Conservation (phyloP, 139 green algal species). For the Desmodesmus armatus region DNA sequence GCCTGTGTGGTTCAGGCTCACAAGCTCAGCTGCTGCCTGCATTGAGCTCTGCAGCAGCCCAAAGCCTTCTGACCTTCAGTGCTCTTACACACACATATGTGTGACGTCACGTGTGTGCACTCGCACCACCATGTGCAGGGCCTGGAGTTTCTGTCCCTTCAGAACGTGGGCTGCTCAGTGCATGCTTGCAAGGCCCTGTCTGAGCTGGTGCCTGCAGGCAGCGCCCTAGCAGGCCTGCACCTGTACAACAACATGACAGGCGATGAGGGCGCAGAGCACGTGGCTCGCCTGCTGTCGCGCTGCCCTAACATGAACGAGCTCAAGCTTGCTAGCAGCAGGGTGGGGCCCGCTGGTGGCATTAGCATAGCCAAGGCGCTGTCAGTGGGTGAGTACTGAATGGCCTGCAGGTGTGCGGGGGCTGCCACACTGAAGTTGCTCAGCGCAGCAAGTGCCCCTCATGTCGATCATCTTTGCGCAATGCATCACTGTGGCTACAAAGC, state of each 20-base stretch:
- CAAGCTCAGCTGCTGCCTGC: not conserved
- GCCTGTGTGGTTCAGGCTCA: not conserved
- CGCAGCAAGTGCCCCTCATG: no score
- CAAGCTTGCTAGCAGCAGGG: conserved; percentile 84
- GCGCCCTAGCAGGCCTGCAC: conserved; percentile 72
- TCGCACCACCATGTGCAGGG: conserved; percentile 11
- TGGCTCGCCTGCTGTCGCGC: conserved; percentile 75
- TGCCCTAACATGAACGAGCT: conserved; percentile 88
- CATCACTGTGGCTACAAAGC: no score
- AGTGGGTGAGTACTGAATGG: conserved; percentile 54
- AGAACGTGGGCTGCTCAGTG: conserved; percentile 92
- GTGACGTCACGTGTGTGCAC: not conserved
- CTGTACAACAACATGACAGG: conserved; percentile 98
- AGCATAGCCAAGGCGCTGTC: conserved; percentile 73
- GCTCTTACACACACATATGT: not conserved
- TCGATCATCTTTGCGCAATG: no score
- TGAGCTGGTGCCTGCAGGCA: conserved; percentile 73
- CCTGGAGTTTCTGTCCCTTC: conserved; percentile 73
- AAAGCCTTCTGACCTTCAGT: no score
- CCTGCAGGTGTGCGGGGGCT: no score
- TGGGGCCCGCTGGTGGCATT: conserved; percentile 77
- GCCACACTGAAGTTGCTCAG: no score
- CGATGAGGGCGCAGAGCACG: conserved; percentile 77
- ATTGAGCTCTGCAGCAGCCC: no score
- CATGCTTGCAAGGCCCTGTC: conserved; percentile 84